Percentiles rank a stretch among this genome's conserved stretches.
phyloP scores from a whole-genome alignment of 2,329 filamentous ascomycete species.

The Berkeleyomyces rouxiae region DNA sequence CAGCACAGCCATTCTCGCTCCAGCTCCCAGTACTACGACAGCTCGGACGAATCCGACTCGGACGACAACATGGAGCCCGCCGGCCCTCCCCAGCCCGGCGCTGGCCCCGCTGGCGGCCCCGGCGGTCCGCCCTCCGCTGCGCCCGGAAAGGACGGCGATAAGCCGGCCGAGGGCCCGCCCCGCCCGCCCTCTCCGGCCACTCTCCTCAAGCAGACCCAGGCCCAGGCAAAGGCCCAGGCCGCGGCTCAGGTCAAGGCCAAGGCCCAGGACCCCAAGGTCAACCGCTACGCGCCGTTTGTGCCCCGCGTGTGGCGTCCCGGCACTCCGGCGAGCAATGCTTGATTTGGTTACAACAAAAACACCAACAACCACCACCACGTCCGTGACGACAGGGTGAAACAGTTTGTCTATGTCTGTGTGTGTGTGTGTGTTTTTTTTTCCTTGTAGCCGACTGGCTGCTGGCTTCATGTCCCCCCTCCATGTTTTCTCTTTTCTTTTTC shows the following conservation, averaged over 20 bases:
- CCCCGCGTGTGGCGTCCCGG: slow-evolving; percentile 2
- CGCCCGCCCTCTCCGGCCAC: not conserved
- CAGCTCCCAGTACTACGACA: not conserved
- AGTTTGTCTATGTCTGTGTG: not conserved
- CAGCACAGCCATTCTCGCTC: not conserved
- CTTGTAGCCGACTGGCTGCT: not conserved
- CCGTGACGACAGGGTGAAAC: not conserved
- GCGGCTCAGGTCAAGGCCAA: not conserved
- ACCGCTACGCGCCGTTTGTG: slow-evolving; percentile 10
- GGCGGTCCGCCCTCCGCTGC: not conserved
- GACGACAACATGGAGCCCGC: not conserved
- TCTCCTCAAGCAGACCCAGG: not conserved
- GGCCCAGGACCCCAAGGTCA: slow-evolving; percentile 9
- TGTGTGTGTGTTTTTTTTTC: not conserved
- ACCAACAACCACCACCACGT: not conserved
- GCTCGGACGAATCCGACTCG: not conserved
- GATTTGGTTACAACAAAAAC: not conserved
- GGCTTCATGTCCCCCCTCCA: no score
- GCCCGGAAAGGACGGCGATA: not conserved
- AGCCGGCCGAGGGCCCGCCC: not conserved
- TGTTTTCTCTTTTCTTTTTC: not conserved
- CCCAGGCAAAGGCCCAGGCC: not conserved
- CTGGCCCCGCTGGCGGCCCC: not conserved
- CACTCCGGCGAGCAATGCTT: not conserved
- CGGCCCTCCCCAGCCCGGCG: not conserved